Percentiles rank a stretch among this genome's conserved stretches.
Evolutionary conservation across 805 yeast genomes (phyloP).

Genomic region (Hanseniaspora thailandica): DNA sequence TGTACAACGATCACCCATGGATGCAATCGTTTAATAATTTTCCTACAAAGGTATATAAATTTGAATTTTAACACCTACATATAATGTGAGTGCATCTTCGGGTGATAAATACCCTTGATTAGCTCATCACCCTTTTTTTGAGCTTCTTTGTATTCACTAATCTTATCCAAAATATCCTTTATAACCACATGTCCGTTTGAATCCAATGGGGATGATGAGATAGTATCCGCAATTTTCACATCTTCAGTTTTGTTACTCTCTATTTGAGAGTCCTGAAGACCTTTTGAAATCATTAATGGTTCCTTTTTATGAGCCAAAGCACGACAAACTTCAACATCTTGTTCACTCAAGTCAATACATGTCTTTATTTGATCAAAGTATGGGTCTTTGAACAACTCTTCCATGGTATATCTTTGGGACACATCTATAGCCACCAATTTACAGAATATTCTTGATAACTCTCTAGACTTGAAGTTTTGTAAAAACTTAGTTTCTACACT

Average conservation of each 20-base stretch:
- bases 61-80: not conserved
- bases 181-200: slow-evolving; percentile 4
- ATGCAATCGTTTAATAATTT: too few species aligned
- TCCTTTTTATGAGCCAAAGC: slow-evolving; percentile 3
- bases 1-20: too few species aligned
- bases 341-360: slow-evolving; percentile 31
- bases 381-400: slow-evolving; percentile 46
- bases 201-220: slow-evolving; percentile 8
- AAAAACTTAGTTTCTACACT: slow-evolving; percentile 66
- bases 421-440: slow-evolving; percentile 56
- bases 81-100: slow-evolving; percentile 7
- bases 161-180: not conserved
- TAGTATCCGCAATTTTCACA: not conserved
- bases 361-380: slow-evolving; percentile 51
- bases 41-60: not conserved
- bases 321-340: not conserved
- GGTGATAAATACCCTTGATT: not conserved
- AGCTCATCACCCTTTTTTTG: not conserved
- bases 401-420: slow-evolving; percentile 41
- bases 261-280: not conserved
- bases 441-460: slow-evolving; percentile 64
- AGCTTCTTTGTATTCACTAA: not conserved
- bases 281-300: slow-evolving; percentile 7
- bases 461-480: slow-evolving; percentile 43
- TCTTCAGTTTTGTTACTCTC: slow-evolving; percentile 1